Evolutionary conservation across 352 stramenopile species (phyloP).

Genomic region (Pythium rishiriense): DNA sequence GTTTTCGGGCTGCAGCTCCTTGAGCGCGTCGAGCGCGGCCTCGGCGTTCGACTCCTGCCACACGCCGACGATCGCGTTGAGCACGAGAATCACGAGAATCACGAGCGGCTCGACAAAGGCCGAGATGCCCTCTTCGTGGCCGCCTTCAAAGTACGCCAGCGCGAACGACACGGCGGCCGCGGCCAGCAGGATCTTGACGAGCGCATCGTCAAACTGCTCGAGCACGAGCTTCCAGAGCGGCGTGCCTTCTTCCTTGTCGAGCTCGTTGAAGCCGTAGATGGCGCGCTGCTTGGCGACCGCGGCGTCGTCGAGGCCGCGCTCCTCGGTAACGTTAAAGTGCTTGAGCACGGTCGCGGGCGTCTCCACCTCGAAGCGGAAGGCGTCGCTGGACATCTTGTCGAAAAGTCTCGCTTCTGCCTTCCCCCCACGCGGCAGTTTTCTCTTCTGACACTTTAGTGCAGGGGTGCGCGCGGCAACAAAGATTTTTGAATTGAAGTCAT

Average conservation of each 20-base stretch:
- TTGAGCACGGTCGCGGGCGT: slow-evolving; percentile 72
- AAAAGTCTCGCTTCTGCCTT: slow-evolving; percentile 8
- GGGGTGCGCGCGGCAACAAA: slow-evolving; percentile 6
- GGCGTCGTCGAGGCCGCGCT: slow-evolving; percentile 46
- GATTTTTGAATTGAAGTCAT: slow-evolving; percentile 35
- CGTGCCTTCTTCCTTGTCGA: slow-evolving; percentile 89
- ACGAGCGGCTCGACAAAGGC: slow-evolving; percentile 97
- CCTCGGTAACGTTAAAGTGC: slow-evolving; percentile 74
- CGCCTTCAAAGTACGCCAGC: slow-evolving; percentile 92
- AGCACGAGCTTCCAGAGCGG: slow-evolving; percentile 94
- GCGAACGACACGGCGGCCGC: slow-evolving; percentile 94
- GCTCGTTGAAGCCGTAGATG: slow-evolving; percentile 81
- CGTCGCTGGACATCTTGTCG: slow-evolving; percentile 15
- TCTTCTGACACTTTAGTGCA: slow-evolving; percentile 3
- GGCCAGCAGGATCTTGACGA: slow-evolving; percentile 98
- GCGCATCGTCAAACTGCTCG: slow-evolving; percentile 98
- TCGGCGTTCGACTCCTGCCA: slow-evolving; percentile 96
- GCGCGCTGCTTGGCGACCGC: slow-evolving; percentile 61
- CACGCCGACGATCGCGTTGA: slow-evolving; percentile 97
- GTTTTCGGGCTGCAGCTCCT: slow-evolving; percentile 94
- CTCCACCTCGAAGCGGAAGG: slow-evolving; percentile 59
- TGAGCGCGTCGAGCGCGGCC: slow-evolving; percentile 93
- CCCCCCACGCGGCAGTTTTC: slow-evolving; percentile 10
- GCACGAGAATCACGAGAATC: slow-evolving; percentile 96
- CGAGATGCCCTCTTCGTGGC: slow-evolving; percentile 79